Conservation (phyloP, 2,329 filamentous ascomycete species). For the Trichoderma oligosporum region DNA sequence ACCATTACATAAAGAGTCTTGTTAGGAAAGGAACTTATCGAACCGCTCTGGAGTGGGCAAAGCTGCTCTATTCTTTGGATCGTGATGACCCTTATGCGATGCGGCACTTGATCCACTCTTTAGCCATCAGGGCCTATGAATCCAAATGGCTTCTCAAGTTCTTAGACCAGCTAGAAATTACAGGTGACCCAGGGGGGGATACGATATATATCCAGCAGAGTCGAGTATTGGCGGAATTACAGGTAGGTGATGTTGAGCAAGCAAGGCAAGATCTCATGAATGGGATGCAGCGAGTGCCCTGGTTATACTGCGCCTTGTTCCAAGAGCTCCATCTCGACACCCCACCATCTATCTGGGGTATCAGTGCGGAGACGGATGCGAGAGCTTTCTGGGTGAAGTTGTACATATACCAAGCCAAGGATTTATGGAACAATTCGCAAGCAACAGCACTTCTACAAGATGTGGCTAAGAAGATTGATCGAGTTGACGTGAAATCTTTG, state of each 20-base stretch:
- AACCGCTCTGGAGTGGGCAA: slow-evolving; percentile 91
- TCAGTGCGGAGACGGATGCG: slow-evolving; percentile 60
- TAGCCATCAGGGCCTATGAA: slow-evolving; percentile 78
- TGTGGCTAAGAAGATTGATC: slow-evolving; percentile 55
- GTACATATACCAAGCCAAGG: slow-evolving; percentile 72
- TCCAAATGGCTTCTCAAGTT: slow-evolving; percentile 72
- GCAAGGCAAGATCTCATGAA: slow-evolving; percentile 61
- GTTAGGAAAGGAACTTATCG: slow-evolving; percentile 89
- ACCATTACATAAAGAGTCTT: slow-evolving; percentile 82
- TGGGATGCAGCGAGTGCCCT: slow-evolving; percentile 73
- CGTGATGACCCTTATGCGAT: slow-evolving; percentile 79
- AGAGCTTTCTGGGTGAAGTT: slow-evolving; percentile 65
- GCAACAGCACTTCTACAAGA: slow-evolving; percentile 65
- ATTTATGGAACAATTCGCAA: slow-evolving; percentile 80
- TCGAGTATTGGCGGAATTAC: slow-evolving; percentile 69
- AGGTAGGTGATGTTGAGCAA: slow-evolving; percentile 61
- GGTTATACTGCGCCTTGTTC: slow-evolving; percentile 78
- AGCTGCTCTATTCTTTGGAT: slow-evolving; percentile 73
- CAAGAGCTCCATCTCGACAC: slow-evolving; percentile 74
- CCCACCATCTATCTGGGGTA: slow-evolving; percentile 80
- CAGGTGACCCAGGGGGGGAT: slow-evolving; percentile 38
- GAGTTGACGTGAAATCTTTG: slow-evolving; percentile 39
- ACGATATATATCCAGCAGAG: slow-evolving; percentile 72
- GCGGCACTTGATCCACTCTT: slow-evolving; percentile 73
- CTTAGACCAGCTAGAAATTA: slow-evolving; percentile 43